Evolutionary conservation across 768 basidiomycete species (phyloP).

Genomic region (Glaciozyma martinii): DNA sequence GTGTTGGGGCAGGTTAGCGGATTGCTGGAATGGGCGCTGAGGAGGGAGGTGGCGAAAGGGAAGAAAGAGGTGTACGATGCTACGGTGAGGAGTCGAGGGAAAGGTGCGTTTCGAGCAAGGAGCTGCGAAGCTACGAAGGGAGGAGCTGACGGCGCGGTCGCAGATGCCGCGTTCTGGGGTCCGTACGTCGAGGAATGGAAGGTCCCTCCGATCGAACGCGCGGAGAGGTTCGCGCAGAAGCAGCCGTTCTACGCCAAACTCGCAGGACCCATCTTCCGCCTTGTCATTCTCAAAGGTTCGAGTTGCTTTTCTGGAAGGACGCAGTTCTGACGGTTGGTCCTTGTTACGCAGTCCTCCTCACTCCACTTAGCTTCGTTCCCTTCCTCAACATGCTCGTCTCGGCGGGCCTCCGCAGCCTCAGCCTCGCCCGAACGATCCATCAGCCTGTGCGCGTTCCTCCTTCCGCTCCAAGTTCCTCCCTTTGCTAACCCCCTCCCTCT

Average conservation of each 20-base stretch:
- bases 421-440: conserved; percentile 39
- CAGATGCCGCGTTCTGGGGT: conserved; percentile 28
- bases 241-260: conserved; percentile 24
- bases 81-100: conserved; percentile 32
- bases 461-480: background rate
- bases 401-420: conserved; percentile 35
- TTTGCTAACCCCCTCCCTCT: background rate
- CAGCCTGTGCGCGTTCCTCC: conserved; percentile 29
- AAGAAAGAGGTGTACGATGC: conserved; percentile 31
- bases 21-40: conserved; percentile 30
- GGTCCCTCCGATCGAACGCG: conserved; percentile 31
- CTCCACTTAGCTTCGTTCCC: conserved; percentile 33
- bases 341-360: conserved; percentile 28
- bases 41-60: conserved; percentile 21
- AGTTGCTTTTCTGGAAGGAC: background rate
- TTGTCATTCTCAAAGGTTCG: conserved; percentile 30
- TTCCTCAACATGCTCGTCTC: conserved; percentile 25
- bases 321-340: background rate
- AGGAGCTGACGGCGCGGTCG: background rate
- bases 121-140: background rate
- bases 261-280: conserved; percentile 21
- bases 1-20: conserved; percentile 26
- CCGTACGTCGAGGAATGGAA: conserved; percentile 35
- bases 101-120: conserved; percentile 8
- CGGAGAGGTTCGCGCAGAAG: conserved; percentile 26